Evolutionary conservation across 1,284 basidiomycete species (phyloP).

Genomic region (Sparassis latifolia): DNA sequence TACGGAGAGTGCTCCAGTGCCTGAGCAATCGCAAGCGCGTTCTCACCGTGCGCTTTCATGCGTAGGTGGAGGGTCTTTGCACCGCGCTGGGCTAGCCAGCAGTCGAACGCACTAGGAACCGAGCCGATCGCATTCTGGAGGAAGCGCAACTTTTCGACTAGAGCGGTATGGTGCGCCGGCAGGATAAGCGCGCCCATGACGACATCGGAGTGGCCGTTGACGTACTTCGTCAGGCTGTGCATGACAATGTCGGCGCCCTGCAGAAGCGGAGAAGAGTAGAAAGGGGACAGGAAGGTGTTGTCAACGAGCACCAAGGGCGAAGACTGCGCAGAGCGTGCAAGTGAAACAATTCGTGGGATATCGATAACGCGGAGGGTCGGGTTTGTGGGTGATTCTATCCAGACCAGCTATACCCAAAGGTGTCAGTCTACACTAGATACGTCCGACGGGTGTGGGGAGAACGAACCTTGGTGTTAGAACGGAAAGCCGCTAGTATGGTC

Average conservation of each 20-base stretch:
- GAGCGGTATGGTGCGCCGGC: constrained; percentile 44
- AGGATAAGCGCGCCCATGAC: constrained; percentile 83
- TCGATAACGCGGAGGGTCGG: constrained; percentile 88
- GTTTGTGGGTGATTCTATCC: constrained; percentile 96
- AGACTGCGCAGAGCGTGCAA: constrained; percentile 55
- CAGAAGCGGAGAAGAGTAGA: constrained; percentile 83
- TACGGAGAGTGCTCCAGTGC: constrained; percentile 51
- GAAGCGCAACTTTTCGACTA: constrained; percentile 67
- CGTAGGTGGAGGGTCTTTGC: constrained; percentile 87
- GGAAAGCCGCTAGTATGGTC: constrained; percentile 57
- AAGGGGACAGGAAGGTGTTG: constrained; percentile 91
- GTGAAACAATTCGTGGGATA: constrained; percentile 56
- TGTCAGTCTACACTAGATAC: constrained; percentile 1
- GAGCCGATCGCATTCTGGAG: constrained; percentile 91
- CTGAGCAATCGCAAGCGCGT: constrained; percentile 74
- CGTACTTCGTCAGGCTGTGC: constrained; percentile 85
- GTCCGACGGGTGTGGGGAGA: neutral
- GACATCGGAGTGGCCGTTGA: constrained; percentile 92
- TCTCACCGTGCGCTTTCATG: constrained; percentile 83
- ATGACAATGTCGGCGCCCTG: constrained; percentile 82
- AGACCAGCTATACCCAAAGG: constrained; percentile 63
- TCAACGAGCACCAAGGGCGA: constrained; percentile 80
- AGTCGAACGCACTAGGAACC: constrained; percentile 85
- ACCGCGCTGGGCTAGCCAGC: constrained; percentile 87
- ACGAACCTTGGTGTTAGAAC: constrained; percentile 76